Evolutionary conservation across 2,329 filamentous ascomycete species (phyloP), one percentile per base, ranked within the genome.

Genomic region (Fusarium duplospermum): DNA sequence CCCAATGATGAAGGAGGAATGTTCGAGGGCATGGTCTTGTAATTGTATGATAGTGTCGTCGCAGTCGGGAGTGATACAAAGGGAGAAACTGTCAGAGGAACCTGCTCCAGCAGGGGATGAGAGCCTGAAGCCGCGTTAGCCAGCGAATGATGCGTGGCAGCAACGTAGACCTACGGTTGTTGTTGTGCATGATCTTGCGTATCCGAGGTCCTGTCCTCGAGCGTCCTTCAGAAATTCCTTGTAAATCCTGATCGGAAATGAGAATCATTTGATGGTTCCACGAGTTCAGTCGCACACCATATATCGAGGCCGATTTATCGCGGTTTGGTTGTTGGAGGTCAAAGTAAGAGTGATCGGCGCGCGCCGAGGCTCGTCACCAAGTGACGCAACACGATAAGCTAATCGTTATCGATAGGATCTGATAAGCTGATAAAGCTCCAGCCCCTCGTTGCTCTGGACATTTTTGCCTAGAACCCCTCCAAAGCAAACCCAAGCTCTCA

Each of bases 11-110:
- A 82, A 4, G 82, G 79, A 3, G 96, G 96, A 0, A 98, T 90
- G 3, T 94, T 93, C 1, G 94, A 96, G 0, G 96, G 94, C 80
- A 98, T 92, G 13, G 91, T 89, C 81, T 95, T 96, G 89, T 98
- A 98, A 77, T 94, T 97, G 86, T 98, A 98, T 27, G 96, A 96
- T 9, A 99, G 90, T 0, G 95, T 98, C 22, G 95, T 93, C 29
- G 96, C 93, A 33, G 94, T 93, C 13, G 96, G 96, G 35, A 99
- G 92, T 69, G 93, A 93, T 78, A 98, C 91, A 86, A 98, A 98
- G 29, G 96, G 96, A 4, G 96, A 98, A 52, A 98, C 95, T 59
- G 95, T 97, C 64, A 99, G 87, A 33, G 96, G 95, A 45, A 98
- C 91, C 85, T 99, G 96, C 75, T 95, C 93, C 56, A 99, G 91